These are phyloP conservation scores for Aspergillus panamensis DNA, from an alignment of 495 filamentous ascomycete species.

Conservation along the genomic window DNA sequence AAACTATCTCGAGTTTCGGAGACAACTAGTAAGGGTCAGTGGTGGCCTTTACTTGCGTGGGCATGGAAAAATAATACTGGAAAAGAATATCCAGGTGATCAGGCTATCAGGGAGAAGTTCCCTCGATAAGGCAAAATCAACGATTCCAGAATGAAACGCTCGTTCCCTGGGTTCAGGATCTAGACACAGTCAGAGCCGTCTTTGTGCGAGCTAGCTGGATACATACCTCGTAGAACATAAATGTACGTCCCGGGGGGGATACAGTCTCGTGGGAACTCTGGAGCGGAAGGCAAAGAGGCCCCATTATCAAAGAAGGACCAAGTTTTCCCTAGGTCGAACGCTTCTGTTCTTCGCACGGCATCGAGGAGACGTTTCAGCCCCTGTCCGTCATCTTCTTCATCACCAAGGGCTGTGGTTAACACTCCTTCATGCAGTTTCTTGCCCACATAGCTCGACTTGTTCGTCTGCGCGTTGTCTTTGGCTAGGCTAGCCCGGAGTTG, in stretches of 20 bases:
- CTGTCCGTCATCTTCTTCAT: constrained; percentile 50
- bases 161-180: constrained; percentile 54
- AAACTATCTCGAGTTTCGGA: constrained; percentile 58
- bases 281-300: constrained; percentile 29
- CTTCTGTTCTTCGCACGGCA: constrained; percentile 74
- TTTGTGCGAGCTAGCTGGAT: background rate
- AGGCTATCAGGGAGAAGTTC: constrained; percentile 64
- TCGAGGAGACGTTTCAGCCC: constrained; percentile 57
- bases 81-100: constrained; percentile 68
- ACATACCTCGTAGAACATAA: constrained; percentile 38
- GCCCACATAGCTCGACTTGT: constrained; percentile 5
- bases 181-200: constrained; percentile 18
- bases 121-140: constrained; percentile 55
- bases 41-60: background rate
- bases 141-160: constrained; percentile 64
- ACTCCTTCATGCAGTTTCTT: constrained; percentile 42
- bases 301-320: constrained; percentile 65
- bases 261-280: constrained; percentile 35
- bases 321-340: constrained; percentile 52
- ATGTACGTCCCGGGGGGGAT: constrained; percentile 26
- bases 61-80: constrained; percentile 41
- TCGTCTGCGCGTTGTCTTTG: constrained; percentile 1
- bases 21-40: constrained; percentile 42
- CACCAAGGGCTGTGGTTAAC: constrained; percentile 41
- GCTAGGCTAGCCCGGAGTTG: constrained; percentile 46